Base-by-base conservation (phyloP, 345 rosid genomes). In the Hirschfeldia incana region DNA sequence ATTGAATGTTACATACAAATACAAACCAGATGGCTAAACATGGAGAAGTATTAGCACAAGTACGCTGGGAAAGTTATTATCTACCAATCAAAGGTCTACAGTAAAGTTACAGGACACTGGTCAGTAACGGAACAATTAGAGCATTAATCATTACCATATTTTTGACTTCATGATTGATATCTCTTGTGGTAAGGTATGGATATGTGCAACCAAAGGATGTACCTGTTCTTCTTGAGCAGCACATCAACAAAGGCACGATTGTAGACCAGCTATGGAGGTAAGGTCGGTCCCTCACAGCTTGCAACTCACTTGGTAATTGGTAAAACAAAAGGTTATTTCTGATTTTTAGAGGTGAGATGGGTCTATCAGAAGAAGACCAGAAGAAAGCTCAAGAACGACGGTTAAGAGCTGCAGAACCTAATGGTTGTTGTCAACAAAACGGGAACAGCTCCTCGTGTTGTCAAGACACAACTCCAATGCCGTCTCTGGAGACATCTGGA, bases 41-140 rank as follows among this genome's bases (percentile, higher is more conserved):
- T 21, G 21, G 21, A 21, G 21, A 21, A 21, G 21, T 21, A 21
- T 21, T 21, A 21, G 21, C 97, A 95, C 63, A 90, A 88, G 76
- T 93, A 91, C 78, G 98, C 99, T 0, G 99, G 99, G 77, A 95
- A 95, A 77, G 93, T 95, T 65, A 95, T 95, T 39, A 87, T 95
- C 74, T 90, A 93, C 81, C 91, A 88, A 74, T 75, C 92, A 62
- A 89, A 85, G 76, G 61, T 85, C 60, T 80, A 75, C 65, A 89
- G 89, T 62, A 84, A 82, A 75, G 79, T 93, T 69, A 82, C 91
- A 4, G 99, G 98, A 73, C 94, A 95, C 78, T 91, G 99, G 21
- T 21, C 21, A 21, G 99, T 92, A 69, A 63, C 26, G 42, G 13
- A 28, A 13, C 29, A 6, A 53, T 68, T 74, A 7, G 13, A 44